A percentile compares a stretch with the other conserved stretches of the same genome.
These are phyloP conservation scores for Proliferodiscus dingleyae DNA, from an alignment of 2,329 filamentous ascomycete species.

Conservation along the genomic window DNA sequence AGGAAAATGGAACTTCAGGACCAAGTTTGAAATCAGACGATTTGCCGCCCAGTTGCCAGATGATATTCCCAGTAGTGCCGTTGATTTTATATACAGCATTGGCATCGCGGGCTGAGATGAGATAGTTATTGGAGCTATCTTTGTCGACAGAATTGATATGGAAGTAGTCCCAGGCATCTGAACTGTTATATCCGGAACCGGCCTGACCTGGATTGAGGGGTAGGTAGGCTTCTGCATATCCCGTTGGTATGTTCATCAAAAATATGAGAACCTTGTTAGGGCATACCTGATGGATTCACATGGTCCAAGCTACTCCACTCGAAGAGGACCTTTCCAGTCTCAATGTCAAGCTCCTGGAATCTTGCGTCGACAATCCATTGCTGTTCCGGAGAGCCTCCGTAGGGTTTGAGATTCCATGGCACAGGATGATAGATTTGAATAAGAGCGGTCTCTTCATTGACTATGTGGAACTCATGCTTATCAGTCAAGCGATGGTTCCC, in stretches of 20 bases:
- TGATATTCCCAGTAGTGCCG: constrained; percentile 40
- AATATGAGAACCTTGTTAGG: constrained; percentile 18
- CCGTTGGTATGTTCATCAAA: not conserved
- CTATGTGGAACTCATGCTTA: constrained; percentile 50
- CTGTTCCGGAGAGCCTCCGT: constrained; percentile 43
- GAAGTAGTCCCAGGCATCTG: constrained; percentile 37
- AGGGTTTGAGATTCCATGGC: constrained; percentile 40
- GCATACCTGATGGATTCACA: constrained; percentile 37
- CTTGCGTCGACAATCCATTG: constrained; percentile 53
- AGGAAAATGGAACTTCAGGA: constrained; percentile 42
- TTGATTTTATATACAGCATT: constrained; percentile 44
- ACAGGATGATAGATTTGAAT: constrained; percentile 51
- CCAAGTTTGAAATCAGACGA: constrained; percentile 39
- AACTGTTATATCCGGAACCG: constrained; percentile 34
- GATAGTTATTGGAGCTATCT: constrained; percentile 38
- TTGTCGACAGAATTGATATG: constrained; percentile 37
- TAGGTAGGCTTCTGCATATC: constrained; percentile 39
- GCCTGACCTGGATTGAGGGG: constrained; percentile 43
- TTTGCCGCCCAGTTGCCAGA: constrained; percentile 43
- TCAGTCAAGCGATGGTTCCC: constrained; percentile 46
- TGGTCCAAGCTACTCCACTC: constrained; percentile 56
- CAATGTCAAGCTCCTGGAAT: constrained; percentile 38
- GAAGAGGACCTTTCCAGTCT: constrained; percentile 50
- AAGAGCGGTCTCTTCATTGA: constrained; percentile 47
- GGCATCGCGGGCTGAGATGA: constrained; percentile 43